phyloP scores from a whole-genome alignment of 768 basidiomycete genomes.

The Imleria badia region DNA sequence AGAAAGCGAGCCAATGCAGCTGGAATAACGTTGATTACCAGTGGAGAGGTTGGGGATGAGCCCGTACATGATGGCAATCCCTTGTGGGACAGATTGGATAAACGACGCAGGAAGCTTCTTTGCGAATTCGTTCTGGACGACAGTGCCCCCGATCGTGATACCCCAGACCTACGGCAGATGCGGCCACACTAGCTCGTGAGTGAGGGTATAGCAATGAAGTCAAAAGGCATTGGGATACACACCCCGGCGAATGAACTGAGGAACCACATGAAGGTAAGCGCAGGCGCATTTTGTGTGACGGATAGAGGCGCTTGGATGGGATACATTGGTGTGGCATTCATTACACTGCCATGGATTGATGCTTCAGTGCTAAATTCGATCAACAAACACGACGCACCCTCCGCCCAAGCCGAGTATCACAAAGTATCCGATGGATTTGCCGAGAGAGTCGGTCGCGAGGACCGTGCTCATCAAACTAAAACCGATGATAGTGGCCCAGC shows the following conservation, averaged over 20 bases:
- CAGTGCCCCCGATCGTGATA: conserved; percentile 43
- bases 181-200: background rate
- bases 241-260: background rate
- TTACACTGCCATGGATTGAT: background rate
- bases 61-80: conserved; percentile 43
- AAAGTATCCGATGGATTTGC: background rate
- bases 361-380: background rate
- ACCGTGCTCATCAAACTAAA: background rate
- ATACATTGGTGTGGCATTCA: background rate
- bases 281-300: background rate
- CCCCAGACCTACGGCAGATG: conserved; percentile 44
- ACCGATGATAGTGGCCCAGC: background rate
- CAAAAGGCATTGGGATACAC: background rate
- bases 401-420: background rate
- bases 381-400: background rate
- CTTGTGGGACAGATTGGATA: conserved; percentile 32
- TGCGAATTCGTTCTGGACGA: conserved; percentile 49
- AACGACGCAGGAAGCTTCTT: conserved; percentile 41
- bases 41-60: conserved; percentile 43
- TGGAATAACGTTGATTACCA: conserved; percentile 54
- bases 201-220: background rate
- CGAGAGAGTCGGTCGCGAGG: background rate
- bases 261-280: background rate
- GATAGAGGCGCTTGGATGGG: background rate
- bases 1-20: conserved; percentile 40